Percentiles rank a stretch among this genome's conserved stretches.
phyloP scores from a whole-genome alignment of 2,329 filamentous ascomycete species.

The Pleomassaria siparia region DNA sequence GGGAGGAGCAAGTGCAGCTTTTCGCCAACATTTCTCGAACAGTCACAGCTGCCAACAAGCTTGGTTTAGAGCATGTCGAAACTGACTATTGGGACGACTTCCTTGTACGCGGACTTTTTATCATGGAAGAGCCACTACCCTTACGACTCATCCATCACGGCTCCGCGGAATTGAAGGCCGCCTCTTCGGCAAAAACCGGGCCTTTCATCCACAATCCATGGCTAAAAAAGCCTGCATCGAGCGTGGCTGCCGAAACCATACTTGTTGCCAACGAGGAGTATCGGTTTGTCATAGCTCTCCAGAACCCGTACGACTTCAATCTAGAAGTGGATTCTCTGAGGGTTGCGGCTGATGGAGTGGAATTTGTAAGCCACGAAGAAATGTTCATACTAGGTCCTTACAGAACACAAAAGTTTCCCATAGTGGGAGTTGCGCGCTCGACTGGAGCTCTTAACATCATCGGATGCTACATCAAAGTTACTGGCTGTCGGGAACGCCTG shows the following conservation, averaged over 20 bases:
- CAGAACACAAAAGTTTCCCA: constrained; percentile 73
- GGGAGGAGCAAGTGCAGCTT: constrained; percentile 84
- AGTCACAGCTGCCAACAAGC: constrained; percentile 70
- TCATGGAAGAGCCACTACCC: constrained; percentile 49
- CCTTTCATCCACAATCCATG: constrained; percentile 98
- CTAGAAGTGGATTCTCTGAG: constrained; percentile 82
- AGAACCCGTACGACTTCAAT: constrained; percentile 94
- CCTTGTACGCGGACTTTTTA: constrained; percentile 75
- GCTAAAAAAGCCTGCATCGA: constrained; percentile 63
- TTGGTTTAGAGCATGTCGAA: constrained; percentile 69
- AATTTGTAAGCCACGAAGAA: constrained; percentile 68
- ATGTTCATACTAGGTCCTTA: constrained; percentile 76
- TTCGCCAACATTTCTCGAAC: constrained; percentile 84
- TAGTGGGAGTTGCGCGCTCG: constrained; percentile 67
- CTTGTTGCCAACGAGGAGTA: constrained; percentile 78
- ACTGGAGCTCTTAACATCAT: constrained; percentile 72
- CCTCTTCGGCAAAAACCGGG: constrained; percentile 53
- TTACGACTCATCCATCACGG: constrained; percentile 36
- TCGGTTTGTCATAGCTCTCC: constrained; percentile 78
- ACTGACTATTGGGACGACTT: constrained; percentile 99
- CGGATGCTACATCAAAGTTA: constrained; percentile 77
- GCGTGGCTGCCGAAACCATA: constrained; percentile 61
- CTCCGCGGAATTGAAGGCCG: constrained; percentile 33
- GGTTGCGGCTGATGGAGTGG: constrained; percentile 71
- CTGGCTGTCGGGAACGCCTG: constrained; percentile 75